These are phyloP conservation scores for Tephrocybe sp. DNA, from an alignment of 768 basidiomycete genomes.

Conservation along the genomic window DNA sequence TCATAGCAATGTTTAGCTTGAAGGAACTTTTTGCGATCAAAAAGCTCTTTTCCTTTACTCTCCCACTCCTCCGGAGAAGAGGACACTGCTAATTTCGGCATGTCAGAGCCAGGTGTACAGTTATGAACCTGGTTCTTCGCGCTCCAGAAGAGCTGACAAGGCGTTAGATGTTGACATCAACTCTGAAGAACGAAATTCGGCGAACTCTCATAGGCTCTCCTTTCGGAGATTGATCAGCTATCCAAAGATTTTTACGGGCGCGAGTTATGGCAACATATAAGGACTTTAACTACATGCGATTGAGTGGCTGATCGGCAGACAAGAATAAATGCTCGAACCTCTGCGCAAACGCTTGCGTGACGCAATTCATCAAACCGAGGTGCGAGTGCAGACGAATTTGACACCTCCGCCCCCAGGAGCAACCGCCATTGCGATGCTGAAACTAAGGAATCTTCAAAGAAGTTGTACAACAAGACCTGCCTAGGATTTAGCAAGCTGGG, in stretches of 20 bases:
- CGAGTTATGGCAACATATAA: conserved; percentile 72
- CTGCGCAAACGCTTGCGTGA: conserved; percentile 55
- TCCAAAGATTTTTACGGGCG: conserved; percentile 68
- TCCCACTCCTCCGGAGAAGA: conserved; percentile 45
- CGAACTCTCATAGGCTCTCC: conserved; percentile 57
- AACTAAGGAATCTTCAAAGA: conserved; percentile 63
- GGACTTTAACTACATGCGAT: conserved; percentile 44
- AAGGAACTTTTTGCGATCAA: conserved; percentile 40
- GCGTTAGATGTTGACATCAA: background rate
- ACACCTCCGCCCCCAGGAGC: conserved; percentile 36
- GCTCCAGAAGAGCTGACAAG: conserved; percentile 49
- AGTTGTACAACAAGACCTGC: conserved; percentile 72
- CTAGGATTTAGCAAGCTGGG: background rate
- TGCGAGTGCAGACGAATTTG: conserved; percentile 25
- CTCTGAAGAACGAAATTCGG: background rate
- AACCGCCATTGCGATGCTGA: conserved; percentile 58
- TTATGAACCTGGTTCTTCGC: conserved; percentile 41
- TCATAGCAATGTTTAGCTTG: conserved; percentile 56
- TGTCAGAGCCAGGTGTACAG: conserved; percentile 43
- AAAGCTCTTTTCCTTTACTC: conserved; percentile 29
- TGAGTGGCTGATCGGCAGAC: conserved; percentile 17
- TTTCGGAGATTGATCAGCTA: conserved; percentile 58
- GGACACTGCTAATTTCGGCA: conserved; percentile 51
- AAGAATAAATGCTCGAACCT: conserved; percentile 32
- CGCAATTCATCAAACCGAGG: conserved; percentile 48